Base-by-base conservation (phyloP, 73 alveolate species). In the Stentor coeruleus region DNA sequence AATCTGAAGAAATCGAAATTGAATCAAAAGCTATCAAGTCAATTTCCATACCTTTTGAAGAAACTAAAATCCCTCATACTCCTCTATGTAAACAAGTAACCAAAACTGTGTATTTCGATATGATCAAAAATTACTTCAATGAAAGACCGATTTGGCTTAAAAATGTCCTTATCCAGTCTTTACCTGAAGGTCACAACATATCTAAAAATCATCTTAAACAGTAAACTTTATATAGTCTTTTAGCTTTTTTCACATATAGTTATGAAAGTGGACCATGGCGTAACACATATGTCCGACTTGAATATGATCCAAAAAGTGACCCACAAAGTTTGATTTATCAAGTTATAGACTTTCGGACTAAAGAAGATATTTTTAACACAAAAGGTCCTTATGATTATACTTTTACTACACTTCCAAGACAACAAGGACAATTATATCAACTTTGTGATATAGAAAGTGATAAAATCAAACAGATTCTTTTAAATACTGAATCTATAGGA, bases 251-350 rank as follows among this genome's bases (percentile, higher is more conserved):
- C n/a, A 0, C 79, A 26, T 66, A 66, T 33, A 66, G 79, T 2
- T 66, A 26, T 33, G 79, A 66, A 66, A 66, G 79, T 66, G 79
- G 79, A 20, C 79, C 79, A 2, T 66, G 79, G 79, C n/a, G 79
- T 28, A 66, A 66, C 37, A 31, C 79, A 66, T 66, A 66, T 33
- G 79, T 66, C 11, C n/a, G 79, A 26, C 37, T 66, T 26, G 79
- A 31, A 37, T 66, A 66, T 2, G 33, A 66, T 2, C 79, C 79
- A 20, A 20, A 31, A 33, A 31, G 14, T 0, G 40, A 66, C 79
- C 79, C 79, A 28, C 40, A 33, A 20, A 66, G 79, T 66, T 37
- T 66, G 1, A 20, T 20, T 15, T 66, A 20, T 40, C 79, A 66
- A 66, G 79, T 66, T 0, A 66, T 66, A 14, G 79, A 66, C 37